Evolutionary conservation across 2,329 filamentous ascomycete species (phyloP).

Genomic region (Claviceps humidiphila): DNA sequence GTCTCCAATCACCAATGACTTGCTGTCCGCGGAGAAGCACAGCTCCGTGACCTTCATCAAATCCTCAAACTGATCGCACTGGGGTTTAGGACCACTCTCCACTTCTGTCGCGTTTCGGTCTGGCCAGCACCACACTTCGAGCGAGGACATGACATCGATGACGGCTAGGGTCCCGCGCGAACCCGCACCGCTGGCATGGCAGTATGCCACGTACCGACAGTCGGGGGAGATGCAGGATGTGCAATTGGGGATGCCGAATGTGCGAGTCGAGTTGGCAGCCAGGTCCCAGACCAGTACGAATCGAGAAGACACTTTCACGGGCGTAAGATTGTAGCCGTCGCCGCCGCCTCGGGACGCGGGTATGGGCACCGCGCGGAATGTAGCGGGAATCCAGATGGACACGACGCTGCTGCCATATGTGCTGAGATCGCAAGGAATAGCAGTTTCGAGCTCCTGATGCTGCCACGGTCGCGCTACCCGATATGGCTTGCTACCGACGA

Average conservation of each 20-base stretch:
- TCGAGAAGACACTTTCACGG: slow-evolving; percentile 18
- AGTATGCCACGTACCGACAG: slow-evolving; percentile 27
- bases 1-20: slow-evolving; percentile 23
- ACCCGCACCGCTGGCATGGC: slow-evolving; percentile 21
- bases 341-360: slow-evolving; percentile 13
- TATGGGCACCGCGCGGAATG: slow-evolving; percentile 20
- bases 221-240: slow-evolving; percentile 25
- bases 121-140: slow-evolving; percentile 26
- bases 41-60: slow-evolving; percentile 24
- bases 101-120: slow-evolving; percentile 16
- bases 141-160: slow-evolving; percentile 23
- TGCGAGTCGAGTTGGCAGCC: slow-evolving; percentile 21
- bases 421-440: slow-evolving; percentile 22
- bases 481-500: slow-evolving; percentile 19
- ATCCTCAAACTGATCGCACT: slow-evolving; percentile 20
- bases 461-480: slow-evolving; percentile 23
- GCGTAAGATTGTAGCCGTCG: slow-evolving; percentile 21
- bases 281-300: slow-evolving; percentile 29
- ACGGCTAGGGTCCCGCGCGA: slow-evolving; percentile 21
- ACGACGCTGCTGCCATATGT: slow-evolving; percentile 25
- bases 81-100: slow-evolving; percentile 11
- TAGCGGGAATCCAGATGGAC: slow-evolving; percentile 28
- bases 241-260: slow-evolving; percentile 26
- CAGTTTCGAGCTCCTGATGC: slow-evolving; percentile 25
- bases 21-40: slow-evolving; percentile 24